Base-by-base conservation (phyloP, 768 basidiomycete genomes). In the Steccherinum ochraceum region DNA sequence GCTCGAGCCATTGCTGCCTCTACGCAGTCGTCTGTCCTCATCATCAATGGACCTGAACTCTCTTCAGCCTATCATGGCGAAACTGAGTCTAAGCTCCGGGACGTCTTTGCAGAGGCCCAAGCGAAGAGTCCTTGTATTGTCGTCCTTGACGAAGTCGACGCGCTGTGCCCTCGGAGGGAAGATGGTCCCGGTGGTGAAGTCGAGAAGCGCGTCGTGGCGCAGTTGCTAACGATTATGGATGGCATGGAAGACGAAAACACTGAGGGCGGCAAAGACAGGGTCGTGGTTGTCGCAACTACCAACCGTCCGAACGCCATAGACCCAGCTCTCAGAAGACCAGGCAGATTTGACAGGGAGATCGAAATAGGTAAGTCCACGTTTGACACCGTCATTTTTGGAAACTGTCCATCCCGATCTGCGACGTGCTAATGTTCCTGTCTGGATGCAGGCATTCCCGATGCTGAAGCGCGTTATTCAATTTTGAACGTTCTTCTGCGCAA, bases 61-160 rank as follows among this genome's bases (percentile, higher is more conserved):
- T 91, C 89, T 1, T 93, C 91, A 18, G 92, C 93, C 1, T 98
- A 92, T 61, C 96, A 98, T 62, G 96, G 96, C 40, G 96, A 99
- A 72, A 96, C 93, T 1, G 96, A 99, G 63, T 83, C 89, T 0
- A 83, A 84, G 55, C 73, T 99, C 27, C 83, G 96, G 18, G 88
- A 88, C 21, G 86, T 98, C 3, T 99, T 98, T 65, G 79, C 76
- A 40, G 84, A 92, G 57, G 96, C 96, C 1, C 78, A 81, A 50
- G 72, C 75, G 26, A 80, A 84, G 58, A 86, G 85, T 50, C 94
- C 95, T 0, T 95, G 91, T 58, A 93, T 99, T 57, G 82, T 99
- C 44, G 87, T 99, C 21, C 69, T 99, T 26, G 96, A 99, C 58
- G 96, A 99, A 68, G 83, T 99, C 1, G 96, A 99, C 58, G 94